Percentiles rank a stretch among this genome's conserved stretches.
Evolutionary conservation across 2,329 filamentous ascomycete species (phyloP).

Genomic region (Chaetomiaceae sp.): DNA sequence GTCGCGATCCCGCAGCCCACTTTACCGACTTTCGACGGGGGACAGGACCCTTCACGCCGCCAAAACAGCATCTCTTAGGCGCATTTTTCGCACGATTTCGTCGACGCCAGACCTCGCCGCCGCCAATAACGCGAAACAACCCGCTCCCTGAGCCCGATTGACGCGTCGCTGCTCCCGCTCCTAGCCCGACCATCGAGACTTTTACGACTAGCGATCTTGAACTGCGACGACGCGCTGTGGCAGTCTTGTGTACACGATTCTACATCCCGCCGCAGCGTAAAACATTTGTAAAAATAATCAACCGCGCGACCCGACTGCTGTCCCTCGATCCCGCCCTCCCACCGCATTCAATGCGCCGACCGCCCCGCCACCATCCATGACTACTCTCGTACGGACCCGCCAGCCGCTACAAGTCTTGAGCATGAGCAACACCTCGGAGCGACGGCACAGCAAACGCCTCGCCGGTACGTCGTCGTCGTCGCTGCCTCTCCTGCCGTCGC

Average conservation of each 20-base stretch:
- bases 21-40: constrained; percentile 3
- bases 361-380: constrained; percentile 56
- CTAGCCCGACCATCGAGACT: not conserved
- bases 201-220: constrained; percentile 6
- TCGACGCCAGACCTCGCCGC: not conserved
- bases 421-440: constrained; percentile 61
- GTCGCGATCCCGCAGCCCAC: constrained; percentile 19
- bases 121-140: constrained; percentile 11
- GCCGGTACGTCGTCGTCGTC: constrained; percentile 48
- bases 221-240: constrained; percentile 13
- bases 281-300: not conserved
- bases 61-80: constrained; percentile 18
- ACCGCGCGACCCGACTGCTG: not conserved
- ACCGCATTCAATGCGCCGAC: constrained; percentile 24
- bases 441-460: constrained; percentile 60
- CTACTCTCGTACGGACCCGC: constrained; percentile 62
- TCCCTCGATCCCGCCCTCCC: not conserved
- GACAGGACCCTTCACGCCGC: not conserved
- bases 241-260: not conserved
- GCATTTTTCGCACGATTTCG: not conserved
- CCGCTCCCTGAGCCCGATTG: constrained; percentile 14
- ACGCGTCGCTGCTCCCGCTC: constrained; percentile 22
- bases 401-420: constrained; percentile 63
- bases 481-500: constrained; percentile 30
- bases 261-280: not conserved